phyloP scores from a whole-genome alignment of 148 eudicot species.

The Dianthus caryophyllus region DNA sequence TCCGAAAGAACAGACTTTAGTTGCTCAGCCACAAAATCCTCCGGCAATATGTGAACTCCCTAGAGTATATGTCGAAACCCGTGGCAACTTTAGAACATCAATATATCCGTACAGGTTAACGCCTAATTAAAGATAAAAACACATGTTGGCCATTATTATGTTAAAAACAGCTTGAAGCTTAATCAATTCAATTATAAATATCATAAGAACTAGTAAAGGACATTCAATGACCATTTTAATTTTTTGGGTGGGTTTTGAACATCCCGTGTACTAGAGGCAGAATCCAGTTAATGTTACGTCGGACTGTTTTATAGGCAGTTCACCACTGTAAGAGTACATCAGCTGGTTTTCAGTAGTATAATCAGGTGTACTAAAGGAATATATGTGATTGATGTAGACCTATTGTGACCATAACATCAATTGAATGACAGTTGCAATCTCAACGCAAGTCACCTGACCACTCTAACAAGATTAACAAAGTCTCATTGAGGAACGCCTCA shows the following conservation, averaged over 20 bases:
- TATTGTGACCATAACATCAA: background rate
- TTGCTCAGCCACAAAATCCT: conserved; percentile 61
- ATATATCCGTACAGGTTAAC: background rate
- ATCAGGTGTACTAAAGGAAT: background rate
- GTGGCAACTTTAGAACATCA: conserved; percentile 3
- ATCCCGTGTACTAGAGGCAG: background rate
- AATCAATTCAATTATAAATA: background rate
- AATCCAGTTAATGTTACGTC: background rate
- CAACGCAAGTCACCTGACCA: background rate
- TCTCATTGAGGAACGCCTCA: too few relatives aligned
- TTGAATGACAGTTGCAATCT: background rate
- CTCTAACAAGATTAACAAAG: background rate
- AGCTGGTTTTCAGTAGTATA: background rate
- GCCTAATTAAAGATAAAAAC: background rate
- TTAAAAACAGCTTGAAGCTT: background rate
- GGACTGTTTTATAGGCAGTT: too few relatives aligned
- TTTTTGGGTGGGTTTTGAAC: conserved; percentile 3
- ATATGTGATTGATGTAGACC: background rate
- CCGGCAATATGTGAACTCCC: conserved; percentile 64
- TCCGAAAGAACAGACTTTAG: conserved; percentile 73
- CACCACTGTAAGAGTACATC: too few relatives aligned
- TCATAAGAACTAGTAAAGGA: background rate
- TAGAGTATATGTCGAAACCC: conserved; percentile 18
- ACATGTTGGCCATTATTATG: background rate
- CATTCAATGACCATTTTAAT: background rate